Conservation (phyloP, 225 moss, liverwort and hornwort species). For the Physcomitrellopsis africana region DNA sequence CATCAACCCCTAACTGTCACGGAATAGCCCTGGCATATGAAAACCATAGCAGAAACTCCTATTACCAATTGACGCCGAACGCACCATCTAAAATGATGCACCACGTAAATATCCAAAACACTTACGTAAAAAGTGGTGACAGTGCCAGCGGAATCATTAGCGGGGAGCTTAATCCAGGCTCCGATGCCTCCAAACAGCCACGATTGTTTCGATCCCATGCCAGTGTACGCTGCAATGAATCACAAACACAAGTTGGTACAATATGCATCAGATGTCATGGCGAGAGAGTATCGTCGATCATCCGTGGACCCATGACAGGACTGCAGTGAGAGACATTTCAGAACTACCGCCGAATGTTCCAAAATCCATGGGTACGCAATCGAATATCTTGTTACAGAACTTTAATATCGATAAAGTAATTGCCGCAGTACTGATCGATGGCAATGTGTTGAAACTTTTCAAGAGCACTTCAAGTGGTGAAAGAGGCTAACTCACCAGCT, state of each 20-base stretch:
- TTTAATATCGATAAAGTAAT: too few species aligned
- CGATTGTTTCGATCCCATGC: constrained; percentile 29
- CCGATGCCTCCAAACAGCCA: constrained; percentile 43
- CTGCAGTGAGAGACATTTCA: too few species aligned
- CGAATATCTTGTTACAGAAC: too few species aligned
- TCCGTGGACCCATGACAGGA: too few species aligned
- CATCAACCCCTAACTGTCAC: not conserved
- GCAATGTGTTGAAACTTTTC: not conserved
- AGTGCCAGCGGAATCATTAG: constrained; percentile 42
- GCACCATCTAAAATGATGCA: too few species aligned
- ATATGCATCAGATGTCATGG: not conserved
- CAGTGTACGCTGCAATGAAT: constrained; percentile 40
- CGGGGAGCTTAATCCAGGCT: constrained; percentile 35
- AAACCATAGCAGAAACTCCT: too few species aligned
- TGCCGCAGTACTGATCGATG: not conserved
- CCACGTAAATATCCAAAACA: not conserved
- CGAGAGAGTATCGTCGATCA: not conserved
- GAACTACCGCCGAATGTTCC: too few species aligned
- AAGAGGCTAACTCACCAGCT: constrained; percentile 27
- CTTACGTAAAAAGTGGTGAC: constrained; percentile 51
- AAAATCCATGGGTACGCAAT: too few species aligned
- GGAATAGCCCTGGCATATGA: too few species aligned
- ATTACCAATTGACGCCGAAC: too few species aligned
- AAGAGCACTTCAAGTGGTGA: too few species aligned
- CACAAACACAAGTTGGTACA: not conserved